Conservation (phyloP, 139 green algal species). For the Chlorella vulgaris region DNA sequence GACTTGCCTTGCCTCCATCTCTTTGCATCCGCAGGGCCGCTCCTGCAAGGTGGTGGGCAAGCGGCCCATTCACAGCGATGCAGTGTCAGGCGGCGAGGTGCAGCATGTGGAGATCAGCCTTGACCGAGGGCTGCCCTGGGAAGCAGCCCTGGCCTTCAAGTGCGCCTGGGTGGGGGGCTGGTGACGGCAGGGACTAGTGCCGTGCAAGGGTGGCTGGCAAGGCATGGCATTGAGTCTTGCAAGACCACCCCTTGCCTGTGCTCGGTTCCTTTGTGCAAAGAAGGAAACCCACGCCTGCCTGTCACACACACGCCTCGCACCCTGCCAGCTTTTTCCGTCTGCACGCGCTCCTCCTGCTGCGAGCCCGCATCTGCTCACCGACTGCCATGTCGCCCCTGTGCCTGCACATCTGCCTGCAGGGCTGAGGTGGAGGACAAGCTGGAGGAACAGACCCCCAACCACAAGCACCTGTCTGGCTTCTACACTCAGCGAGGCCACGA, state of each 20-base stretch:
- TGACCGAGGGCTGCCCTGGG: constrained; percentile 59
- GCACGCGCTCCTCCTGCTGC: too few relatives aligned
- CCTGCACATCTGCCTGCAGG: not conserved
- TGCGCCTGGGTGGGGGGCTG: not conserved
- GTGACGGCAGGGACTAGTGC: not conserved
- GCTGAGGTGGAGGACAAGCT: constrained; percentile 28
- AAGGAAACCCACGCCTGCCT: not conserved
- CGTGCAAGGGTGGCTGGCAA: not conserved
- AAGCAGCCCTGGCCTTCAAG: constrained; percentile 37
- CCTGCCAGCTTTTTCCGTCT: too few relatives aligned
- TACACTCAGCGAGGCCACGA: constrained; percentile 28
- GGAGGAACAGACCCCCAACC: constrained; percentile 25
- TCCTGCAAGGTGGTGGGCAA: constrained; percentile 19
- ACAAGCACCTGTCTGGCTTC: constrained; percentile 35
- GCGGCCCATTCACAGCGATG: constrained; percentile 48
- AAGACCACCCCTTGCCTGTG: not conserved
- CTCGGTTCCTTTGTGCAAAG: too few relatives aligned
- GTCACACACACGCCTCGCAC: too few relatives aligned
- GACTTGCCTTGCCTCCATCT: not conserved
- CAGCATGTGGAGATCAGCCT: constrained; percentile 42
- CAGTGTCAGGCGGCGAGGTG: constrained; percentile 51
- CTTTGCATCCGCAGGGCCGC: constrained; percentile 1
- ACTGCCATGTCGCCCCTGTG: not conserved
- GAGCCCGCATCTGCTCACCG: too few relatives aligned
- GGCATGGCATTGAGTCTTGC: not conserved